phyloP scores from a whole-genome alignment of 1,139 yeast species.

The Neolecta irregularis region DNA sequence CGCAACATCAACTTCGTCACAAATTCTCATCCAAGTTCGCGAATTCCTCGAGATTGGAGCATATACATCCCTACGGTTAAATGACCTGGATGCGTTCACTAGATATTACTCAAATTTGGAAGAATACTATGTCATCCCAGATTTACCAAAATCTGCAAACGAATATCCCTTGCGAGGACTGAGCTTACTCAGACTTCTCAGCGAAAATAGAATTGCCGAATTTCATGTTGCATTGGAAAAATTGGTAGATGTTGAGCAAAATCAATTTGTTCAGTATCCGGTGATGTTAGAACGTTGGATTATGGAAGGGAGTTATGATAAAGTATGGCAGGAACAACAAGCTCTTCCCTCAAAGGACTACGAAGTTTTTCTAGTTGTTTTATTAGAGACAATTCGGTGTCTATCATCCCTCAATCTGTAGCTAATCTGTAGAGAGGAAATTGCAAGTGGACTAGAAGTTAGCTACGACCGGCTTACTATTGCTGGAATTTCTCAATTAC shows the following conservation, averaged over 20 bases:
- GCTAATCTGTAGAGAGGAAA: constrained; percentile 28
- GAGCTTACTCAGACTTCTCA: constrained; percentile 56
- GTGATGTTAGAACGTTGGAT: constrained; percentile 80
- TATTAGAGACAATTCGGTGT: constrained; percentile 17
- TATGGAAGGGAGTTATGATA: constrained; percentile 92
- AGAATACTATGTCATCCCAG: constrained; percentile 4
- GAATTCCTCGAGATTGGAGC: constrained; percentile 2
- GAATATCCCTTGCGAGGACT: constrained; percentile 39
- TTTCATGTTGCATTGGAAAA: constrained; percentile 82
- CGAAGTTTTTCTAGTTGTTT: constrained; percentile 13
- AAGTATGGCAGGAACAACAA: constrained; percentile 54
- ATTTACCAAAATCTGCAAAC: constrained; percentile 6
- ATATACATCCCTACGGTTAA: constrained; percentile 1
- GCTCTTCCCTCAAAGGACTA: constrained; percentile 8
- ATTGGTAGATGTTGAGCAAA: constrained; percentile 43
- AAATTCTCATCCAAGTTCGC: too few species aligned
- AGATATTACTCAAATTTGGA: constrained; percentile 1
- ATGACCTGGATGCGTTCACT: not conserved
- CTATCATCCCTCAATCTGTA: too few species aligned
- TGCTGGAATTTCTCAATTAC: not conserved
- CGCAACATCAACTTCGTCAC: too few species aligned
- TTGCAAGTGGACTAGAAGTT: constrained; percentile 16
- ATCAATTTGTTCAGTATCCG: constrained; percentile 58
- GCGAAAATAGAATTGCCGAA: constrained; percentile 70
- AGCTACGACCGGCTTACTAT: constrained; percentile 19